Base-by-base conservation (phyloP, 2,329 filamentous ascomycete genomes). In the Davidsoniella australis region DNA sequence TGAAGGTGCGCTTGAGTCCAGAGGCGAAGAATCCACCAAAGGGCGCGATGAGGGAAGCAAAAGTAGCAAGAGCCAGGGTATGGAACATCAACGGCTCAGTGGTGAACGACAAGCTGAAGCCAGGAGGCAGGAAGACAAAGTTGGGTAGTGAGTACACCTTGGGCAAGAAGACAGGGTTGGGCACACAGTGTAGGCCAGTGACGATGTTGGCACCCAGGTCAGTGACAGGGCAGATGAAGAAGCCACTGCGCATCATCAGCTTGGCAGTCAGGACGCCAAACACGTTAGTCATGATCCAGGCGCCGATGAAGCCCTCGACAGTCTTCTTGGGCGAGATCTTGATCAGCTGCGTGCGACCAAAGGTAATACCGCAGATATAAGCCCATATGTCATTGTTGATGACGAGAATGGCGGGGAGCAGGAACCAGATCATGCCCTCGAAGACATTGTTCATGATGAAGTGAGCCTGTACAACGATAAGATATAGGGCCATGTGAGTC, bases 401-500 rank as follows among this genome's bases (percentile, higher is more conserved):
- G 63, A 98, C 91, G 58, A 98, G 76, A 48, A 86, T 82, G 6
- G 86, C 88, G 6, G 91, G 91, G 41, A 98, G 68, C 74, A 96
- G 95, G 72, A 98, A 96, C 91, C 91, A 98, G 63, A 98, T 94
- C 84, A 98, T 87, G 68, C 91, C 91, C 68, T 98, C 91, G 58
- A 98, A 93, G 56, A 98, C 83, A 66, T 98, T 98, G 74, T 98
- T 98, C 85, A 98, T 96, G 68, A 96, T 86, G 64, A 98, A 98
- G 64, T 98, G 91, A 12, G 91, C 88, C 66, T 98, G 88, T 5
- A 94, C 88, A 38, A 96, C 89, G 59, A 98, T 95, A 59, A 98
- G 73, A 70, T 94, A 96, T 17, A 98, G 76, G 4, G 93, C 91
- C 88, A 98, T 96, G 64, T 98, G 91, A 12, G 91, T 96, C 91